These are phyloP conservation scores for Ophiostoma tasmaniense DNA, from an alignment of 2,329 filamentous ascomycete species.

Conservation along the genomic window DNA sequence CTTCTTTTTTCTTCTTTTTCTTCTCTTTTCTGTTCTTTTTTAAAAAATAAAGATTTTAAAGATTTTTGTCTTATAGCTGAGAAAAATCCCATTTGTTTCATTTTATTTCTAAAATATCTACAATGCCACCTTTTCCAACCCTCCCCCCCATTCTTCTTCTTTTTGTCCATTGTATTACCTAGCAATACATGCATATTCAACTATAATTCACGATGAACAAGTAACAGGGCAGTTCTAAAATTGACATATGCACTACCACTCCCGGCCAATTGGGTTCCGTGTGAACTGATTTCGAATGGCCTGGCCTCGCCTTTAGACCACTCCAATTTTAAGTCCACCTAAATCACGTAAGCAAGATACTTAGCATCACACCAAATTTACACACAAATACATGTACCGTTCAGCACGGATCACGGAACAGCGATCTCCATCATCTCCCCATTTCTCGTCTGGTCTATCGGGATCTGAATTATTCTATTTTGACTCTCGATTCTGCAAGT, in stretches of 20 bases:
- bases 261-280: slow-evolving; percentile 1
- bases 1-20: no score
- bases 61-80: no score
- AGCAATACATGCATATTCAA: no score
- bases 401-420: not conserved
- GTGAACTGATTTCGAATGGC: not conserved
- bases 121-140: no score
- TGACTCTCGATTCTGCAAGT: not conserved
- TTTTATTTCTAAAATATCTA: no score
- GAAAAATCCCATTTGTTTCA: no score
- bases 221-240: no score
- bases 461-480: not conserved
- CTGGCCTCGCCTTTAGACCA: not conserved
- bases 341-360: not conserved
- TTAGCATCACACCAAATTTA: not conserved
- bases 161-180: no score
- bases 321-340: not conserved
- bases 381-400: not conserved
- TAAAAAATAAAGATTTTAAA: no score
- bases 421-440: not conserved
- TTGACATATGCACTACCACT: not conserved
- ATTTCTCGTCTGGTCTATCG: not conserved
- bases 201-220: not conserved
- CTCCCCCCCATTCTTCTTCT: no score
- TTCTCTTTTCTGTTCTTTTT: no score